phyloP scores from a whole-genome alignment of 2,329 filamentous ascomycete genomes.

The Arthrobotrys pseudoclavata region DNA sequence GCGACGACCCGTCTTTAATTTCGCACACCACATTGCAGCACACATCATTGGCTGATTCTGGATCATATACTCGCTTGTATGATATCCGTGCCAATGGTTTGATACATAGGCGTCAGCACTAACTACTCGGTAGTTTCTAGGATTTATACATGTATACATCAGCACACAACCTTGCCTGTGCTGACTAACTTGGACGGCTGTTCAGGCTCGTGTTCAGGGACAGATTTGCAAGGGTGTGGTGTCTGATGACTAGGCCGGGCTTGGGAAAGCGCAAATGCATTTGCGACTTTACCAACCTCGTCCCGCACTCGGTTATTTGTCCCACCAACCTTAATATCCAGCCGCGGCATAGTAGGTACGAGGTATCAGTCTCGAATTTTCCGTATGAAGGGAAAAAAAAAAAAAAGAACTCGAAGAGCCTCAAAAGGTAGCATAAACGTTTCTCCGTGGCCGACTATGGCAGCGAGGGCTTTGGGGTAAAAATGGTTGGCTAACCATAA shows the following conservation, averaged over 20 bases:
- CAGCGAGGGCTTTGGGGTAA: not conserved
- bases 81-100: not conserved
- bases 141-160: too few species aligned
- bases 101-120: not conserved
- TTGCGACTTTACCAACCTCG: constrained; percentile 5
- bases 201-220: not conserved
- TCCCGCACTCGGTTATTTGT: constrained; percentile 18
- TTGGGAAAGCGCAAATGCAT: not conserved
- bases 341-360: too few species aligned
- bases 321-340: constrained; percentile 19
- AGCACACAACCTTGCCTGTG: not conserved
- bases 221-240: not conserved
- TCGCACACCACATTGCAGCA: constrained; percentile 1
- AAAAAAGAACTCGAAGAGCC: not conserved
- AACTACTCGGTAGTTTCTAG: not conserved
- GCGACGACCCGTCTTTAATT: constrained; percentile 15
- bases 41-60: not conserved
- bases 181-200: not conserved
- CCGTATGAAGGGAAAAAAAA: not conserved
- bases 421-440: not conserved
- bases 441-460: not conserved
- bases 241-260: not conserved
- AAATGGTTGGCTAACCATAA: not conserved
- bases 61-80: not conserved
- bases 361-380: too few species aligned